A percentile compares a stretch with the other conserved stretches of the same genome.
Evolutionary conservation across 345 rosid species (phyloP).

Genomic region (Aquilaria yunnanensis): DNA sequence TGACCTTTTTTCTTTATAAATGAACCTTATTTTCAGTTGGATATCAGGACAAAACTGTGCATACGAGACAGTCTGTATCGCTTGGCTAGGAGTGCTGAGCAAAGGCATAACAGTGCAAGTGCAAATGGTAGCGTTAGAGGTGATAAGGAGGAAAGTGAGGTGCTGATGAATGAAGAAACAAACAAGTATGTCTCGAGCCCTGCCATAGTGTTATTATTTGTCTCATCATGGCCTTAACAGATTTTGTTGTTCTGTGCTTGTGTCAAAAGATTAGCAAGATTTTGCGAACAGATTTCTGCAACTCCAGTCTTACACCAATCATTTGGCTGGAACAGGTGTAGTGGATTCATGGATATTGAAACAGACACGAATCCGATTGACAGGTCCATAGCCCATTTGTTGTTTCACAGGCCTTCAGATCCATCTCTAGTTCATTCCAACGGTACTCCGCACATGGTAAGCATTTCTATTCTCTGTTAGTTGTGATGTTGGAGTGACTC

Average conservation of each 20-base stretch:
- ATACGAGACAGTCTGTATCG: conserved; percentile 92
- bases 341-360: conserved; percentile 65
- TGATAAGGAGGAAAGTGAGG: conserved; percentile 29
- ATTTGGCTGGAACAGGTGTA: conserved; percentile 39
- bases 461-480: background rate
- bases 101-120: conserved; percentile 48
- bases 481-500: conserved; percentile 1
- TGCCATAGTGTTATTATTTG: background rate
- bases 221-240: background rate
- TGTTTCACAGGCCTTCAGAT: conserved; percentile 85
- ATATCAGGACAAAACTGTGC: conserved; percentile 79
- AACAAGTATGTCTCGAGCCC: conserved; percentile 41
- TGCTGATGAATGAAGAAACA: conserved; percentile 43
- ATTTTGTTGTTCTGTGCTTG: background rate
- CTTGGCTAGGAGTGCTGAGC: conserved; percentile 87
- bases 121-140: conserved; percentile 34
- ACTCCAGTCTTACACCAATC: background rate
- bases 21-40: conserved; percentile 50
- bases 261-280: background rate
- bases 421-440: conserved; percentile 34
- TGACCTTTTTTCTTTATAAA: no score
- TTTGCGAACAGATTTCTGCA: background rate
- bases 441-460: conserved; percentile 42
- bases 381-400: conserved; percentile 83
- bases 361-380: conserved; percentile 93